These are phyloP conservation scores for Diplodia intermedia DNA, from an alignment of 2,329 filamentous ascomycete species.

Conservation along the genomic window DNA sequence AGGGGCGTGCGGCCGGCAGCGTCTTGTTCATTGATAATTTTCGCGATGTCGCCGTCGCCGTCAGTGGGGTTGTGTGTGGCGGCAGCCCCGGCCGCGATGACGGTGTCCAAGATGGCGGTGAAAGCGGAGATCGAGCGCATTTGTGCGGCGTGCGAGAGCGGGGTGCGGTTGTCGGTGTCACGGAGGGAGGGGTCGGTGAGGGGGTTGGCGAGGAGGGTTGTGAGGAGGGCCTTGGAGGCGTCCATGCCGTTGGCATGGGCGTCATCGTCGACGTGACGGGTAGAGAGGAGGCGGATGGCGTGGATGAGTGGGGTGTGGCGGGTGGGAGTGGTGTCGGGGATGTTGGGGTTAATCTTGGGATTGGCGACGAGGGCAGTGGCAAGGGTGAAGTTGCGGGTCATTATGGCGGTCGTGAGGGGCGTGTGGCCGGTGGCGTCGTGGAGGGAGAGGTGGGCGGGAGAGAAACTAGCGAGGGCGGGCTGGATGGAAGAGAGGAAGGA, in stretches of 20 bases:
- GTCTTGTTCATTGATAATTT: background rate
- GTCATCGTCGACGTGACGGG: background rate
- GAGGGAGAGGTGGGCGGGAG: background rate
- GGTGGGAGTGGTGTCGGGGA: background rate
- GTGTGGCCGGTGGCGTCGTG: background rate
- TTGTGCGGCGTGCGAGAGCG: background rate
- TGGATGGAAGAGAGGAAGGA: background rate
- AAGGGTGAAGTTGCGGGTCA: background rate
- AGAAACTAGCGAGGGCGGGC: background rate
- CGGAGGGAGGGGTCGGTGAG: background rate
- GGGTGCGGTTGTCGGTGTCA: background rate
- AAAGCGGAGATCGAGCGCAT: background rate
- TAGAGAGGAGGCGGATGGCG: background rate
- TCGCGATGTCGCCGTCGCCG: background rate
- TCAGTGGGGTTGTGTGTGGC: too few relatives aligned
- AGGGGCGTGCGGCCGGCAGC: background rate
- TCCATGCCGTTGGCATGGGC: background rate
- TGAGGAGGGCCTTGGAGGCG: background rate
- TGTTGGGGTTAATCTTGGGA: background rate
- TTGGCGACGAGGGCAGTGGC: background rate
- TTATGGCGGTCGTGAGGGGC: slow-evolving; percentile 1
- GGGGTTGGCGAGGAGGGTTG: background rate
- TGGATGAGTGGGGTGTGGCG: background rate
- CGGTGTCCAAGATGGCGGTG: background rate
- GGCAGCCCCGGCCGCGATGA: background rate